These are phyloP conservation scores for Peltaster fructicola DNA, from an alignment of 2,329 filamentous ascomycete species.

Conservation along the genomic window DNA sequence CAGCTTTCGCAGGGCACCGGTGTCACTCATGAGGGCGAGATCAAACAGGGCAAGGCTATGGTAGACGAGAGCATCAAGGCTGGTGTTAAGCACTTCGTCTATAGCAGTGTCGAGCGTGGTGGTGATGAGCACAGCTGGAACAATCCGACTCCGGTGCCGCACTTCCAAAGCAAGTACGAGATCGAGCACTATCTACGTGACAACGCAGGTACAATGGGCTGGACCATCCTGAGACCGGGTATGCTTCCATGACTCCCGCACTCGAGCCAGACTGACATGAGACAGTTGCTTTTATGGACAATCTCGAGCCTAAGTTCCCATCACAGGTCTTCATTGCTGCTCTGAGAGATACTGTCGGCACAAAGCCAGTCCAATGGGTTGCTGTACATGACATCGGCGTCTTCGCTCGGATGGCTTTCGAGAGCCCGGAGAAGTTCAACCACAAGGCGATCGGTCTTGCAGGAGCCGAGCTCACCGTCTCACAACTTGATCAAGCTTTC, in stretches of 20 bases:
- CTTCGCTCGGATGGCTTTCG: conserved; percentile 33
- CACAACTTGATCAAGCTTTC: conserved; percentile 29
- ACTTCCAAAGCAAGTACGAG: conserved; percentile 38
- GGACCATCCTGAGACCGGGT: conserved; percentile 37
- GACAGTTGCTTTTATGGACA: conserved; percentile 45
- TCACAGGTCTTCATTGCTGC: conserved; percentile 34
- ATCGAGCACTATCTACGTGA: conserved; percentile 44
- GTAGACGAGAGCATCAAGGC: conserved; percentile 39
- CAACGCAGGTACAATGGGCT: conserved; percentile 33
- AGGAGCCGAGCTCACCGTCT: conserved; percentile 35
- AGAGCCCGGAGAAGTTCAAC: conserved; percentile 28
- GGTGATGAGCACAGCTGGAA: conserved; percentile 36
- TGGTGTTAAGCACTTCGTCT: conserved; percentile 44
- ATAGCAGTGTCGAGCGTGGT: conserved; percentile 45
- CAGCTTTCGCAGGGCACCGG: conserved; percentile 32
- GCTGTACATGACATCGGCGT: conserved; percentile 33
- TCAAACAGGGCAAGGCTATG: conserved; percentile 39
- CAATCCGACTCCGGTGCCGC: conserved; percentile 38
- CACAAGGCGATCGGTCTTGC: conserved; percentile 31
- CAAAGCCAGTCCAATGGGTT: conserved; percentile 21
- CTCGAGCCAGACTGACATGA: too few relatives aligned
- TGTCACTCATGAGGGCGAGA: conserved; percentile 28
- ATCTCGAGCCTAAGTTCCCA: conserved; percentile 31
- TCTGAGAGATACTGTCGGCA: conserved; percentile 21
- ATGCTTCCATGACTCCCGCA: conserved; percentile 2